These are phyloP conservation scores for Microbotryum intermedium DNA, from an alignment of 1,284 basidiomycete species.

Conservation along the genomic window DNA sequence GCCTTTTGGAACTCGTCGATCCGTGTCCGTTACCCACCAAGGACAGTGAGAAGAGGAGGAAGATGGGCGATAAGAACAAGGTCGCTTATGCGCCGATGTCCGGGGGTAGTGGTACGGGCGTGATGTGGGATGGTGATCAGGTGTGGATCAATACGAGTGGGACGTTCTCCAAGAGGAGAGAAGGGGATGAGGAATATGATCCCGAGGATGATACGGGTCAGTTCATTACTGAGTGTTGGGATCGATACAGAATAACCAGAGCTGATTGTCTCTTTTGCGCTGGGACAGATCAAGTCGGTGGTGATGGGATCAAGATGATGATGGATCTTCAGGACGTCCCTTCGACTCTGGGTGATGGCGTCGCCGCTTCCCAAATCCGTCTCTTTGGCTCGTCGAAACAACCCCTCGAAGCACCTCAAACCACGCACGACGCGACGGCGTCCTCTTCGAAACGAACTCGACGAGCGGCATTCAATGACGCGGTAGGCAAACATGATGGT, in stretches of 20 bases:
- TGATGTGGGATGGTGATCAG: conserved; percentile 97
- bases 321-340: conserved; percentile 85
- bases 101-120: conserved; percentile 61
- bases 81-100: conserved; percentile 97
- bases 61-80: conserved; percentile 91
- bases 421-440: conserved; percentile 30
- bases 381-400: conserved; percentile 72
- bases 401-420: conserved; percentile 43
- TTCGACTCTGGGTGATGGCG: conserved; percentile 72
- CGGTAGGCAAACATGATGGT: conserved; percentile 46
- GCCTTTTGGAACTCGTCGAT: conserved; percentile 69
- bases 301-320: conserved; percentile 96
- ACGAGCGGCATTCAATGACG: conserved; percentile 39
- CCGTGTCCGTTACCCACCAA: conserved; percentile 90
- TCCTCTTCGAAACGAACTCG: conserved; percentile 25
- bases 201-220: conserved; percentile 48
- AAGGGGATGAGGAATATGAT: conserved; percentile 41
- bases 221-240: not conserved
- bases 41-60: conserved; percentile 84
- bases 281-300: conserved; percentile 33
- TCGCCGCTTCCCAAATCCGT: conserved; percentile 72
- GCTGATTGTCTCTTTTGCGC: not conserved
- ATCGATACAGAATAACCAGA: not conserved
- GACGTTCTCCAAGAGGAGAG: conserved; percentile 61
- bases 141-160: conserved; percentile 97